Evolutionary conservation across 2,329 filamentous ascomycete species (phyloP), one percentile per base, ranked within the genome.

Genomic region (Colletotrichum destructivum): DNA sequence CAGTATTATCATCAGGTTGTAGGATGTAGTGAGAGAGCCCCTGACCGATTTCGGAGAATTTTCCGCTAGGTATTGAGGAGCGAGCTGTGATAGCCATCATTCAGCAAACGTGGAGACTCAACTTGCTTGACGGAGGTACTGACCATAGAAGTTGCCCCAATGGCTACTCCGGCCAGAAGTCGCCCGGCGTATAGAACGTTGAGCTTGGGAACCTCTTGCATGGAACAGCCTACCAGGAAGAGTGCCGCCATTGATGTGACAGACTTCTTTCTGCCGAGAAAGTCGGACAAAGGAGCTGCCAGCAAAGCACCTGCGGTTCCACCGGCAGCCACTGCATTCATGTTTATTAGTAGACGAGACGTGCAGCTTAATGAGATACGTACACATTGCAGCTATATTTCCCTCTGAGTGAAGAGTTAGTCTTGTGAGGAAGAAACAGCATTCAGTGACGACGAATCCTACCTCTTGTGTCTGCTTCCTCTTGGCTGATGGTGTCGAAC

Each of bases 1-100:
- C 3, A 79, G 60, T 26, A 83, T 77, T 59, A 83, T 83, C 75
- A 82, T 81, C 13, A 83, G 72, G 63, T 84, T 83, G 69, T 83
- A 84, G 0, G 80, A 77, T 6, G 82, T 81, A 2, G 82, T 83
- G 47, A 84, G 77, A 2, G 81, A 80, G 0, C 82, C 83, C 63
- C 82, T 79, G 18, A 84, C 77, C 9, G 80, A 80, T 62, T 82
- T 83, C 4, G 82, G 83, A 0, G 80, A 79, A 62, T 82, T 83
- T 66, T 85, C 83, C 1, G 81, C 79, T 1, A 84, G 77, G 66
- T 81, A 85, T 38, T 83, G 79, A 11, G 83, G 83, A 1, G 81
- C 81, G 52, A 84, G 66, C 78, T 74, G 23, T 12, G 5, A 4
- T 18, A 0, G 18, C 15, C 18, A 7, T 2, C 4, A 13, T 8